Evolutionary conservation across 495 filamentous ascomycete genomes (phyloP), one percentile per base, ranked within the genome.

Genomic region (Staphylotrichum tortipilum): DNA sequence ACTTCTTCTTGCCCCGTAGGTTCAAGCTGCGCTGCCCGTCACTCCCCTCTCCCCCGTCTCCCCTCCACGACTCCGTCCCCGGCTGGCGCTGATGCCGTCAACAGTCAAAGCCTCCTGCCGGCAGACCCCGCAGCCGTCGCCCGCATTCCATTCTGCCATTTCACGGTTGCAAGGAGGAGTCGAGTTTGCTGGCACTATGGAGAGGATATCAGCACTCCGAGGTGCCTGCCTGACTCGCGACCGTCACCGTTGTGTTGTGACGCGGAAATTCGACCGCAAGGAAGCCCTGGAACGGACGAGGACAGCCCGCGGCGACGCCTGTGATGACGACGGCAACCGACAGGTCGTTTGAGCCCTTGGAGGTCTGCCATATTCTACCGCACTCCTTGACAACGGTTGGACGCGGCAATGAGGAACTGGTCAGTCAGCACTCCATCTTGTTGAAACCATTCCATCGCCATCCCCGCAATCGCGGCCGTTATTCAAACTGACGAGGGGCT

Each of bases 1-100:
- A 57, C 36, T 63, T 63, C 57, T 63, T 60, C 44, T 18, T 63
- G 22, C 55, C 55, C 23, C 19, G 43, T 45, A 35, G 6, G 29
- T 33, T 34, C 26, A 28, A n/a, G n/a, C n/a, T n/a, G n/a, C n/a
- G n/a, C n/a, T n/a, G n/a, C n/a, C n/a, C n/a, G n/a, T 28, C 26
- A 28, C 26, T n/a, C 6, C 2, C 26, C 6, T 28, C 26, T 28
- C 10, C 26, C 26, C 17, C 5, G 4, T 24, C 11, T 15, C 18
- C 30, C 10, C 35, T n/a, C 22, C 22, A 35, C 18, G 21, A 14
- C 14, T 37, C 14, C 6, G 24, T 26, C 11, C 6, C n/a, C 26
- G 12, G 6, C 43, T 14, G n/a, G 21, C n/a, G 23, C 8, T 33
- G 6, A 21, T 17, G 4, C 42, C 26, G 1, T 28, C 23, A 17